These are phyloP conservation scores for Juncus effusus DNA, from an alignment of 176 grass and related monocot species.

Conservation along the genomic window DNA sequence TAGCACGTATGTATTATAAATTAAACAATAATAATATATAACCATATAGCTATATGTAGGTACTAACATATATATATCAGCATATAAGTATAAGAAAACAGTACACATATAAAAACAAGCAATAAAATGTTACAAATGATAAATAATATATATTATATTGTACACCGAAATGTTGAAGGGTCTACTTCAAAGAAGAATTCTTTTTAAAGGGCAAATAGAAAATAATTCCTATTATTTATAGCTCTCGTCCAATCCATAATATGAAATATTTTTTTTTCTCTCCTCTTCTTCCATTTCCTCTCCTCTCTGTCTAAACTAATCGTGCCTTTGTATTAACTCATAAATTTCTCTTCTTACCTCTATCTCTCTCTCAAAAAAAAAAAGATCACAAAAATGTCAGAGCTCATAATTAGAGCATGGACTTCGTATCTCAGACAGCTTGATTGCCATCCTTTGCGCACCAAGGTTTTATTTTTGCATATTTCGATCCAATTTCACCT, in stretches of 20 bases:
- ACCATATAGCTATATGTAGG: no score
- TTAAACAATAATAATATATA: no score
- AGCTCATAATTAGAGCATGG: conserved; percentile 29
- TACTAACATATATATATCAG: no score
- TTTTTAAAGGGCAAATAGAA: no score
- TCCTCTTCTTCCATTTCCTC: neutral
- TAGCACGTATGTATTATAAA: no score
- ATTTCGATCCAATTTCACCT: neutral
- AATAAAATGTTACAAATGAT: no score
- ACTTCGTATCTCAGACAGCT: conserved; percentile 24
- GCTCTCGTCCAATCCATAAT: neutral
- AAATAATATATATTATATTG: no score
- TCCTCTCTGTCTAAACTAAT: conserved; percentile 4
- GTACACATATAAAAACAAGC: no score
- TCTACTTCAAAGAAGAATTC: no score
- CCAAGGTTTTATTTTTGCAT: conserved; percentile 28
- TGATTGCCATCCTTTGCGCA: conserved; percentile 31
- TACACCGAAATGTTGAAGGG: no score
- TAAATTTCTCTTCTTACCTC: conserved; percentile 10
- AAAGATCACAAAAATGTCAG: conserved; percentile 30
- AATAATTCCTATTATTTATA: no score
- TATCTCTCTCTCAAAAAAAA: conserved; percentile 13
- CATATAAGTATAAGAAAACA: no score
- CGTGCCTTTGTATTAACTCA: neutral
- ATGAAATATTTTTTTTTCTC: neutral